Base-by-base conservation (phyloP, 441 rosid genomes). In the Erysimum cheiri region DNA sequence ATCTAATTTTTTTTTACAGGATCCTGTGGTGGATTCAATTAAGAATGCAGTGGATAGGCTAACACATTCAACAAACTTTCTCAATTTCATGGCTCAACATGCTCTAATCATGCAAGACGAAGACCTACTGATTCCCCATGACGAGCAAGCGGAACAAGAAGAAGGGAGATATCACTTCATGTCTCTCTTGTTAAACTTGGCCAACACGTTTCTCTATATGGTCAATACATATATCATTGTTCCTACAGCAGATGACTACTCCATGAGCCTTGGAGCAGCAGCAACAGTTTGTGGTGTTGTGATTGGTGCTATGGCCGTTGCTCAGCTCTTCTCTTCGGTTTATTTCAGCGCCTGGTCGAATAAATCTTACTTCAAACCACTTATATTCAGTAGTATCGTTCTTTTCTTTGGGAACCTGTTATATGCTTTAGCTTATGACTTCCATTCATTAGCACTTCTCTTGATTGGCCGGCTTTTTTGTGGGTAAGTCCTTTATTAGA, bases 221-320 rank as follows among this genome's bases (percentile, higher is more conserved):
- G 97, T 92, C 83, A 94, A 94, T 78, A 94, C 98, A 67, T 94
- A 92, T 77, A 90, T 94, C 28, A 79, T 94, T 61, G 98, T 94
- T 67, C 98, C 98, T 39, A 92, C 98, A 17, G 97, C 98, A 11
- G 98, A 94, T 88, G 87, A 90, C 63, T 94, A 94, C 76, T 86
- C 99, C 11, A 70, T 79, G 81, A 85, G 91, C 73, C 99, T 94
- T 63, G 98, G 99, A 71, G 99, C 98, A 56, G 90, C 99, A 61
- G 94, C 99, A 67, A 94, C 99, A 5, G 98, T 94, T 78, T 94
- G 99, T 78, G 99, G 99, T 80, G 46, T 92, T 75, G 93, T 94
- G 15, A 92, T 94, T 55, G 98, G 99, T 52, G 85, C 99, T 54
- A 92, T 94, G 98, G 99, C 97, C 26, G 90, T 92, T 52, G 99